Percentiles rank a stretch among this genome's conserved stretches.
These are phyloP conservation scores for Rubia peregrina DNA, from an alignment of 305 asterid species.

Conservation along the genomic window DNA sequence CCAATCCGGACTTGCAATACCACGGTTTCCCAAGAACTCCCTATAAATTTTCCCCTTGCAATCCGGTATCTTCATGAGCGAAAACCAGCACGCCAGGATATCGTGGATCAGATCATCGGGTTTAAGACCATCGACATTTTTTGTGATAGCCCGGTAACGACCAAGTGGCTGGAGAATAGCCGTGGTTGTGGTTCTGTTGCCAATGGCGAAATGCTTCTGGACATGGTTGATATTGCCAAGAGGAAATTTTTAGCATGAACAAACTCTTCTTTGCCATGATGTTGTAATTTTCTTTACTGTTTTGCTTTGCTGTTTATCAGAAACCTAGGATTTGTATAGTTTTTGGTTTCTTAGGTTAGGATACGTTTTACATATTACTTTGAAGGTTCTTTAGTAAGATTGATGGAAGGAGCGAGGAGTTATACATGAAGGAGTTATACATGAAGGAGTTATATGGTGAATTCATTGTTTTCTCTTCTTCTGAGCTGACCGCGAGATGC, in stretches of 20 bases:
- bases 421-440: too few species aligned
- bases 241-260: neutral
- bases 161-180: neutral
- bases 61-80: neutral
- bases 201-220: neutral
- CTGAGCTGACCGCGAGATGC: too few species aligned
- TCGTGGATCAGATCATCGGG: neutral
- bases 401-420: too few species aligned
- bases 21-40: neutral
- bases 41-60: neutral
- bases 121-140: neutral
- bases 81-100: neutral
- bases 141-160: neutral
- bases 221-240: neutral
- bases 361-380: too few species aligned
- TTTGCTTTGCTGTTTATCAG: neutral
- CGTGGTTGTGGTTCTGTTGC: neutral
- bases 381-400: too few species aligned
- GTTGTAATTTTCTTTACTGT: neutral
- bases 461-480: too few species aligned
- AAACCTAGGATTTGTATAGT: neutral
- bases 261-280: neutral
- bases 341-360: neutral
- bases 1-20: neutral
- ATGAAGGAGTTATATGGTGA: too few species aligned